Percentiles rank a stretch among this genome's conserved stretches.
phyloP scores from a whole-genome alignment of 1,139 yeast genomes.

The Nakaseomyces delphensis region DNA sequence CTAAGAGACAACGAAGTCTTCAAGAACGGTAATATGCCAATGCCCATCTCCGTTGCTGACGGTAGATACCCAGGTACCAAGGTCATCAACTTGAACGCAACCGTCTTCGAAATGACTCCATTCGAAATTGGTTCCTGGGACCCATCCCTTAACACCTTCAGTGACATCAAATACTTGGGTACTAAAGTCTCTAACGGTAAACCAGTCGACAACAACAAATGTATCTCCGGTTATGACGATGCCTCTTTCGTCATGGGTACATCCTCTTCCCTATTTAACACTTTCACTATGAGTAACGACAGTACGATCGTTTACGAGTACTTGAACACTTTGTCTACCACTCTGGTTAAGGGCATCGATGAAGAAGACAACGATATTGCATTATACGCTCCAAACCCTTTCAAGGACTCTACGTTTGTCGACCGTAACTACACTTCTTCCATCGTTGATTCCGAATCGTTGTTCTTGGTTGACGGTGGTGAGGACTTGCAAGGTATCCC shows the following conservation, averaged over 20 bases:
- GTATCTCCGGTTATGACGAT: conserved; percentile 66
- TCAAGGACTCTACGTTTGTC: conserved; percentile 38
- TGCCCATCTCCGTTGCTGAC: conserved; percentile 71
- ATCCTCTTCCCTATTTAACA: conserved; percentile 70
- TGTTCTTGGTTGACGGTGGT: conserved; percentile 82
- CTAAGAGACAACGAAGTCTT: conserved; percentile 44
- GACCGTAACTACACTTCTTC: conserved; percentile 27
- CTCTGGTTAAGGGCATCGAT: conserved; percentile 41
- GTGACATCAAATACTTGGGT: conserved; percentile 65
- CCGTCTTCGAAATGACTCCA: conserved; percentile 72
- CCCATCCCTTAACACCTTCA: conserved; percentile 58
- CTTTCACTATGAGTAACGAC: conserved; percentile 52
- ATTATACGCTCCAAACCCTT: conserved; percentile 65
- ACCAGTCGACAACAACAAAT: conserved; percentile 35
- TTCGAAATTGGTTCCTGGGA: conserved; percentile 90
- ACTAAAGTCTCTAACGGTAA: conserved; percentile 53
- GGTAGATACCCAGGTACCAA: conserved; percentile 65
- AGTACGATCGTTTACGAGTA: conserved; percentile 44
- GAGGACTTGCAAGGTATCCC: conserved; percentile 78
- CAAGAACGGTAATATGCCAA: conserved; percentile 59
- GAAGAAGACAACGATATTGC: conserved; percentile 58
- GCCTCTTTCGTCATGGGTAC: conserved; percentile 72
- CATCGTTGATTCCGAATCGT: conserved; percentile 38
- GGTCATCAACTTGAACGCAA: conserved; percentile 54
- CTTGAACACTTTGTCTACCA: conserved; percentile 39